Base-by-base conservation (phyloP, 345 rosid genomes). In the Eucalyptus tenuipes region DNA sequence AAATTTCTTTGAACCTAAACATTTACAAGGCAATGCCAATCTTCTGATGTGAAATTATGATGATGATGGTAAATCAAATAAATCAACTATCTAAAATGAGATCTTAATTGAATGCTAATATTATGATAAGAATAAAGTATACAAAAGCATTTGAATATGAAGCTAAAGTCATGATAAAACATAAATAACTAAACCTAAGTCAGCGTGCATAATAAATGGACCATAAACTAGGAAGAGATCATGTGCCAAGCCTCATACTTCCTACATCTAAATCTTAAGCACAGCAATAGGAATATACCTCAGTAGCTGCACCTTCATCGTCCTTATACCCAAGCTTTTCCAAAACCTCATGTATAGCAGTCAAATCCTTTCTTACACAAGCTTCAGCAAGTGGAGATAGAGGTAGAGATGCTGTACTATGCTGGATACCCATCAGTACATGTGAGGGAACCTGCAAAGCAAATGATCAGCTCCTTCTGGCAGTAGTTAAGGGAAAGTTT, bases 301-400 rank as follows among this genome's bases (percentile, higher is more conserved):
- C 99, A 89, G 96, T 93, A 81, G 93, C 94, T 79, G 96, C 94
- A 86, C 95, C 97, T 92, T 95, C 97, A 25, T 97, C 99, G 85
- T 95, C 98, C 93, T 94, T 95, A 91, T 95, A 97, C 17, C 97
- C 98, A 90, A 96, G 89, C 86, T 94, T 92, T 88, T 96, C 97
- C 90, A 97, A 88, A 89, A 95, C 94, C 91, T 95, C 97, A 86
- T 93, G 95, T 86, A 97, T 93, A 68, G 99, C 96, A 90, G 94
- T 93, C 93, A 97, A 92, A 93, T 96, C 99, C 92, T 87, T 93
- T 91, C 95, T 94, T 66, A 92, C 92, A 91, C 96, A 94, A 88
- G 99, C 98, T 91, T 97, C 97, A n/a, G 95, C 99, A 85, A 96
- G 90, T n/a, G 97, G 95, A 52, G 99, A 93, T 27, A 92, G 90